Evolutionary conservation across 2,329 filamentous ascomycete species (phyloP), one percentile per base, ranked within the genome.

Genomic region (Alternaria triticimaculans): DNA sequence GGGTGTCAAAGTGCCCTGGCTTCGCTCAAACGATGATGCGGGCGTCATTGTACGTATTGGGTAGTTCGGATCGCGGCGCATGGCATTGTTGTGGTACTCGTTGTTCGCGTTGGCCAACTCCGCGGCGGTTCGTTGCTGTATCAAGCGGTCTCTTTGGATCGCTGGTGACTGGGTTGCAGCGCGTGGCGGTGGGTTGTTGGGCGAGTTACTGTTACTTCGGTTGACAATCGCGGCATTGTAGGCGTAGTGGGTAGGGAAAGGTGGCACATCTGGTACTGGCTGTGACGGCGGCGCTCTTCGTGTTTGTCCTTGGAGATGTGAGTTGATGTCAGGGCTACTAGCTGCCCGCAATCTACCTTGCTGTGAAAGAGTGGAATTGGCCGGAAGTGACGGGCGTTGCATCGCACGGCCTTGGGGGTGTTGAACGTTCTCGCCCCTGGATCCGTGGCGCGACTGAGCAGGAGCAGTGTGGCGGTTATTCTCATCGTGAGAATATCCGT

Each of bases 291-390:
- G 75, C 46, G 75, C 80, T 84, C 80, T 87, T 87, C 67, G 85
- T 83, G 83, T 80, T 75, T 89, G 85, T 75, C 85, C 82, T 33
- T 85, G 84, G 53, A 86, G 86, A 67, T 87, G 86, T 57, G 89
- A 87, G 57, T 87, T 90, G 72, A 97, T 97, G 78, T 98, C 94
- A 8, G 96, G 95, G 67, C 94, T 97, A 82, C 95, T 98, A 75
- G 96, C 96, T 41, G 94, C 97, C 68, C 96, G 88, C 82, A 92
- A 90, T 69, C 94, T 87, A 67, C 90, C 79, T 63, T 73, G 79
- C 61, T 75, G 74, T 57, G 69, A 75, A 83, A 72, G 75, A 62
- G 85, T 83, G 71, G 87, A 82, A 69, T 89, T 90, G 18, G 88
- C 90, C 46, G 92, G 92, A 71, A 96, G 84, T 11, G 92, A 96